Base-by-base conservation (phyloP, 1,284 basidiomycete genomes). In the Inonotus obliquus region DNA sequence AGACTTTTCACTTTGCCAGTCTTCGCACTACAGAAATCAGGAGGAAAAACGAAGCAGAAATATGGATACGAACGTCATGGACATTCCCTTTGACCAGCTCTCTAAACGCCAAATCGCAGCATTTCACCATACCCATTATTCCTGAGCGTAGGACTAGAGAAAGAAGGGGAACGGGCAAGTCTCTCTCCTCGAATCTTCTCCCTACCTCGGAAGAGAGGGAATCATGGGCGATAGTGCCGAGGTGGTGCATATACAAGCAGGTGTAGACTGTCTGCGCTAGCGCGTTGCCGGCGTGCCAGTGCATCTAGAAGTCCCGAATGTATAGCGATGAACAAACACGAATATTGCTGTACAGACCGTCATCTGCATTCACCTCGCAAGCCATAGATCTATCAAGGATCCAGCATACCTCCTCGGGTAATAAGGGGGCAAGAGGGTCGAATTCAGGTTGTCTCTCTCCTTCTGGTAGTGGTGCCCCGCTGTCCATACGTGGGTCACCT, bases 401-500 rank as follows among this genome's bases (percentile, higher is more conserved):
- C 87, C 91, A 95, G 68, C 92, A 90, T 11, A 96, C 70, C 70
- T 97, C 92, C 63, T 87, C 79, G 0, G 89, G 85, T 0, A 87
- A 74, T 38, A 96, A 75, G 0, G 81, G 80, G 0, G 77, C 71
- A 35, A 84, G 72, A 0, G 91, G 85, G 67, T 95, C 78, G 68
- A 96, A 96, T 2, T 44, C 41, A 55, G 74, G 71, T 0, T 75
- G 76, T 19, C 72, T 69, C 13, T 71, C 69, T 32, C 79, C 77
- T 45, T 77, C 77, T 63, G 79, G 77, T 27, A 77, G 71, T 1
- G 83, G 78, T 65, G 91, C 78, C 4, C 94, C 94, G 63, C 85
- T 92, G 74, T 98, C 95, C 73, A 96, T 87, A 14, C 91, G 85
- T 11, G 91, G 87, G 72, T 96, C 93, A 61, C 93, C 92, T 63